These are phyloP conservation scores for Penicillium coprophilum DNA, from an alignment of 495 filamentous ascomycete species.

Conservation along the genomic window DNA sequence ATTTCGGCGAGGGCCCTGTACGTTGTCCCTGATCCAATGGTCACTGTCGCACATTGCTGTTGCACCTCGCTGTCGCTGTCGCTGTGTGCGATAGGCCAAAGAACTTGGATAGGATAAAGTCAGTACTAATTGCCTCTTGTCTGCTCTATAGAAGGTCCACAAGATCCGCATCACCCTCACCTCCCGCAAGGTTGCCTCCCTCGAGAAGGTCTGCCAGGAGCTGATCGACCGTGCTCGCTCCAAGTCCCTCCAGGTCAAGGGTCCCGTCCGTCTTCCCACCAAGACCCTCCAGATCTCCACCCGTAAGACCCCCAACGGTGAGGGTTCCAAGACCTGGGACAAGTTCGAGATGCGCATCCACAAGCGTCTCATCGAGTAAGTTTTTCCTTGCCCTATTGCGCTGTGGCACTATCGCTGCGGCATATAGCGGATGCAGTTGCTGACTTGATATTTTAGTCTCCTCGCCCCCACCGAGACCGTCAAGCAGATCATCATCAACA, in stretches of 20 bases:
- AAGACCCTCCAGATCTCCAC: slow-evolving; percentile 96
- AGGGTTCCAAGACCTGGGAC: slow-evolving; percentile 99
- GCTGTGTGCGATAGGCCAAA: slow-evolving; percentile 2
- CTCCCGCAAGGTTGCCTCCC: slow-evolving; percentile 83
- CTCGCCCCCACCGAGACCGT: slow-evolving; percentile 98
- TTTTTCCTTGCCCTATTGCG: slow-evolving; percentile 12
- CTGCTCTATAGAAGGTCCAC: slow-evolving; percentile 74
- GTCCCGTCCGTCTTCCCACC: slow-evolving; percentile 97
- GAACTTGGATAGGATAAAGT: neutral
- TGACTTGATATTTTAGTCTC: slow-evolving; percentile 54
- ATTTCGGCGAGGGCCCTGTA: slow-evolving; percentile 82
- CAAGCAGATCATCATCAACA: slow-evolving; percentile 99
- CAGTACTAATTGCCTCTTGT: slow-evolving; percentile 12
- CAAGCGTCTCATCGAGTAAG: slow-evolving; percentile 94
- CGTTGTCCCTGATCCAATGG: slow-evolving; percentile 27
- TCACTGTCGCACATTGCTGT: slow-evolving; percentile 13
- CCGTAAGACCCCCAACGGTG: slow-evolving; percentile 95
- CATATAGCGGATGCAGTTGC: slow-evolving; percentile 7
- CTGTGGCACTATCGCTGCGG: neutral
- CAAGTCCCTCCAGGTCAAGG: slow-evolving; percentile 98
- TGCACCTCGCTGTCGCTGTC: slow-evolving; percentile 9
- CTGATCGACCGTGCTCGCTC: slow-evolving; percentile 97
- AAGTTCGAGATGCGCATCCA: slow-evolving; percentile 99
- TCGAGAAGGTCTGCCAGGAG: slow-evolving; percentile 98
- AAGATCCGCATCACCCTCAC: slow-evolving; percentile 98